Base-by-base conservation (phyloP, 768 basidiomycete genomes). In the Tremella yokohamensis region DNA sequence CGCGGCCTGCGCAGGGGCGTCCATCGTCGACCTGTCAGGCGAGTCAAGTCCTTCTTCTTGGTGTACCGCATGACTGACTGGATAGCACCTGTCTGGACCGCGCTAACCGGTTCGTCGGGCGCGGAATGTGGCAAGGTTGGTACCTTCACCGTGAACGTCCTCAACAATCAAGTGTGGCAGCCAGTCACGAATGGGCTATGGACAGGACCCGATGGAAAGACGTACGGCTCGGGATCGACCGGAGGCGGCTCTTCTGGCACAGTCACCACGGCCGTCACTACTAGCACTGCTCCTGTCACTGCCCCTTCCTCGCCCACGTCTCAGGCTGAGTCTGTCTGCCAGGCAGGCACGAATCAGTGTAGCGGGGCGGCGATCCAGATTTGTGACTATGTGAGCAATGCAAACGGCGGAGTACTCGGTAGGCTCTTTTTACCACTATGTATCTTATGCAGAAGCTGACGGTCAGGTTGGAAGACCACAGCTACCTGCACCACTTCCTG, bases 1-100 rank as follows among this genome's bases (percentile, higher is more conserved):
- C 39, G 67, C 55, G 13, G 52, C 62, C 3, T 63, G 62, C 29
- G 49, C 39, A 20, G 54, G 40, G 8, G 53, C 49, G 7, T 34
- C 52, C 11, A 56, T 54, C 8, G 26, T 68, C 19, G 67, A 68
- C 39, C 13, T 68, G 15, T 63, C 61, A 11, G 59, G 60, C 58
- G 24, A 47, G 62, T 49, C 24, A 22, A 37, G 8, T 9, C 22
- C 12, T 52, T 52, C 50, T 24, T 37, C 29, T 45, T 22, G n/a
- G n/a, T 6, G 8, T 6, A 18, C 15, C 42, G n/a, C 15, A 45
- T 6, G 18, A 38, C 37, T 37, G 54, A 20, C 42, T 57, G 25
- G 54, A 40, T 1, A 49, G 55, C 25, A 19, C 49, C 20, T 57
- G 60, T 29, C n/a, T 22, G 19, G 59, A 42, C 22, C 56, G 49